Conservation (phyloP, 371 early-diverging fungal genomes). For the Mortierella sp. region DNA sequence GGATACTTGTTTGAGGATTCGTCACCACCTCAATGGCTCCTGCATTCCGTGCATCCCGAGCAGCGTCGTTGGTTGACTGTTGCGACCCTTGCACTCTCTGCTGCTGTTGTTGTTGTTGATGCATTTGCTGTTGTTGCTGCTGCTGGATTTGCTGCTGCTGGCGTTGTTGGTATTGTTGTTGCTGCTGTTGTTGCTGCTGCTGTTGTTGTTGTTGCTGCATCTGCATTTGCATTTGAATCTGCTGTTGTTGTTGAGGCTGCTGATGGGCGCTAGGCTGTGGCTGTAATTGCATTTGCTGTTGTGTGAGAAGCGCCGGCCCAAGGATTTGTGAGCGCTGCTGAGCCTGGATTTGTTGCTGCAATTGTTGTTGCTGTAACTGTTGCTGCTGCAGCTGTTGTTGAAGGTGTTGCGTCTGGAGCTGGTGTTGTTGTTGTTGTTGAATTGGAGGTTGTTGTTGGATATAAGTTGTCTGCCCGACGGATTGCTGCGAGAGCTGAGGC, state of each 20-base stretch:
- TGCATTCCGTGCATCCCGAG: constrained; percentile 30
- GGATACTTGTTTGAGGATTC: constrained; percentile 42
- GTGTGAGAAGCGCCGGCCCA: constrained; percentile 5
- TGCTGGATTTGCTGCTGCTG: constrained; percentile 11
- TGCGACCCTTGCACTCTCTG: constrained; percentile 19
- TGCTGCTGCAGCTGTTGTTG: constrained; percentile 31
- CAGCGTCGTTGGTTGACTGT: constrained; percentile 25
- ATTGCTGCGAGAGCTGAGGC: constrained; percentile 10
- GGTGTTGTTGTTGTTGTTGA: constrained; percentile 31
- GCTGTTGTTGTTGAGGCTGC: constrained; percentile 26
- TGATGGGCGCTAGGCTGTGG: constrained; percentile 22
- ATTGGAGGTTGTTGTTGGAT: constrained; percentile 14
- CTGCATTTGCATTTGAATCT: constrained; percentile 23
- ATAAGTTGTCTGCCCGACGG: constrained; percentile 14
- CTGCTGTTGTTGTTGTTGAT: constrained; percentile 24
- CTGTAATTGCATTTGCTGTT: constrained; percentile 13
- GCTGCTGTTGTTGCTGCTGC: constrained; percentile 23
- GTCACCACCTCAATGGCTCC: constrained; percentile 36
- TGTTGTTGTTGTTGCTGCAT: constrained; percentile 18
- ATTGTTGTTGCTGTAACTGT: constrained; percentile 25
- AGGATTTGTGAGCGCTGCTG: constrained; percentile 31
- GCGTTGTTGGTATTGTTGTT: constrained; percentile 20
- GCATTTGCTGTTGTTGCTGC: constrained; percentile 22
- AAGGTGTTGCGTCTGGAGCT: constrained; percentile 25
- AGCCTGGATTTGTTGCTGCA: constrained; percentile 24